Conservation (phyloP, 2,329 filamentous ascomycete species). For the Colletotrichum tabaci region DNA sequence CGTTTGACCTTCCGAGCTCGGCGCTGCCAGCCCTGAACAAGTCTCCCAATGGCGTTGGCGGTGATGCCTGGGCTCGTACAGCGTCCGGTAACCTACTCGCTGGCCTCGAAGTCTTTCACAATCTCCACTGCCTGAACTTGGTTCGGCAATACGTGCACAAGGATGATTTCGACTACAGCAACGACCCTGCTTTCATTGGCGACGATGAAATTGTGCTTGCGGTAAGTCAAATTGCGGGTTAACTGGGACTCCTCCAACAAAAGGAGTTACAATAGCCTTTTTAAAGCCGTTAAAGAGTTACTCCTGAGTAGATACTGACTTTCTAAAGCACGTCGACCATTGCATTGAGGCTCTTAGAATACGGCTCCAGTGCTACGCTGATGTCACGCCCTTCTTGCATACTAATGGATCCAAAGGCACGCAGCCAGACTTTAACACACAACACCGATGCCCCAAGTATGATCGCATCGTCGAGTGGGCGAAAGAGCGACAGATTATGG, state of each 20-base stretch:
- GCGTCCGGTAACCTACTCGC: conserved; percentile 24
- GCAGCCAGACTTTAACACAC: conserved; percentile 30
- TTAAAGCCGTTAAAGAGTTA: background rate
- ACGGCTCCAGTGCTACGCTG: conserved; percentile 18
- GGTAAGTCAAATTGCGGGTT: background rate
- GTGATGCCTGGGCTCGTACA: conserved; percentile 26
- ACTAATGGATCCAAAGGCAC: conserved; percentile 19
- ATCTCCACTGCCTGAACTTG: conserved; percentile 66
- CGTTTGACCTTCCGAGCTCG: conserved; percentile 26
- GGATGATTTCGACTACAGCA: conserved; percentile 26
- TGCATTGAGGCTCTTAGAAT: conserved; percentile 32
- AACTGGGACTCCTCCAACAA: too few relatives aligned
- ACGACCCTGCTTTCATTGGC: conserved; percentile 30
- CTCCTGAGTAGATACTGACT: background rate
- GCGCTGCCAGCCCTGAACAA: conserved; percentile 23
- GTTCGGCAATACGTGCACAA: conserved; percentile 48
- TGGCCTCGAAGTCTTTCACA: conserved; percentile 71
- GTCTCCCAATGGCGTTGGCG: conserved; percentile 8
- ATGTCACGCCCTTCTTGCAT: conserved; percentile 32
- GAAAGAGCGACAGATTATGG: conserved; percentile 28
- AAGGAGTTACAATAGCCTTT: too few relatives aligned
- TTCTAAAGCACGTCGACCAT: conserved; percentile 29
- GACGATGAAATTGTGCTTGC: conserved; percentile 24
- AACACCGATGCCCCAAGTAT: conserved; percentile 33
- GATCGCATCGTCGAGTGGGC: conserved; percentile 32